phyloP scores from a whole-genome alignment of 345 rosid genomes.

The Euphorbia lathyris region DNA sequence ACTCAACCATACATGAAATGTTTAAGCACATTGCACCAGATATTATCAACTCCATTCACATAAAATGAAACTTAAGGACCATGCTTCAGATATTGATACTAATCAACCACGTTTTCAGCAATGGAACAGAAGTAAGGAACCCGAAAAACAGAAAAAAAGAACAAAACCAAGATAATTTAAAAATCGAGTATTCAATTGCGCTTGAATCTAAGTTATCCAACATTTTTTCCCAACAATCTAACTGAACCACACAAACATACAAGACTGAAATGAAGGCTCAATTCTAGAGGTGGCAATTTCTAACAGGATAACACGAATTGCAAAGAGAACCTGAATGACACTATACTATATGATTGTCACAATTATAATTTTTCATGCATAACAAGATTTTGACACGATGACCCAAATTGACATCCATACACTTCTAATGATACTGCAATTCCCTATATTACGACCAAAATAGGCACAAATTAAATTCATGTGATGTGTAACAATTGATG shows the following conservation, averaged over 20 bases:
- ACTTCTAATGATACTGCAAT: neutral
- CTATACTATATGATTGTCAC: no score
- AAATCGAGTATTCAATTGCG: neutral
- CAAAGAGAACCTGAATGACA: no score
- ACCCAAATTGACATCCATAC: no score
- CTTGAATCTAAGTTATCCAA: neutral
- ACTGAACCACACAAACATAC: neutral
- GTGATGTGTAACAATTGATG: no score
- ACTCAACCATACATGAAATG: neutral
- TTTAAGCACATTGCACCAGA: neutral
- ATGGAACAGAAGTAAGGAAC: neutral
- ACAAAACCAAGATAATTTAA: neutral
- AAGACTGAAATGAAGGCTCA: neutral
- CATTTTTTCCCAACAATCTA: neutral
- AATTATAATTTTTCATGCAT: no score
- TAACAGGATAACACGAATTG: no score
- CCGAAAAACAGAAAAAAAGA: neutral
- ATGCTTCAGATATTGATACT: neutral
- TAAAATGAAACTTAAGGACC: neutral
- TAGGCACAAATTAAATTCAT: neutral
- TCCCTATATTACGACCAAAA: neutral
- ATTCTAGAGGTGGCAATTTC: no score
- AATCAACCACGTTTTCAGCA: neutral
- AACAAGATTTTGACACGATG: no score
- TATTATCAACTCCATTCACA: neutral